Base-by-base conservation (phyloP, 2,329 filamentous ascomycete species). In the Aspergillus spinulosporus region DNA sequence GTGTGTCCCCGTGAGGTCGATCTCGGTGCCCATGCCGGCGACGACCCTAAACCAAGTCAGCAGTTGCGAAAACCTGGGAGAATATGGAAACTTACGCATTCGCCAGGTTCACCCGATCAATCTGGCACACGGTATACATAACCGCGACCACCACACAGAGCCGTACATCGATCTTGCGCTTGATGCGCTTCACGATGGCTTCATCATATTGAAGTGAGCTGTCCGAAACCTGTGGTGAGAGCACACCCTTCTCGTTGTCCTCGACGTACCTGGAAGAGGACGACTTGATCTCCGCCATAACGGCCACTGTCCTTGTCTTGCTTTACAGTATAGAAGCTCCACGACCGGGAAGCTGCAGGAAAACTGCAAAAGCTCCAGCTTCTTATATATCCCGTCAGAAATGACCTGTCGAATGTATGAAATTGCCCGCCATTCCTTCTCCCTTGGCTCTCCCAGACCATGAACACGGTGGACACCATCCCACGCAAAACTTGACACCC, bases 41-140 rank as follows among this genome's bases (percentile, higher is more conserved):
- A 57, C 39, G 4, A 57, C 49, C 0, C 55, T 57, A 36, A 21
- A 21, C 21, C 21, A 21, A 21, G 21, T 21, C 21, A 21, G 21
- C 21, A 21, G 21, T 21, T 21, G 21, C 21, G 21, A 29, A 12
- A 1, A 26, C 5, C 3, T 48, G 42, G n/a, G 11, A 15, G 9
- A 12, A 28, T 12, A 21, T 40, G n/a, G 21, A 21, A 21, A 21
- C 21, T 21, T 50, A 57, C 55, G 55, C 55, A 36, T 57, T 57
- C 0, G 44, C 45, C 31, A 57, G 21, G 11, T 57, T 57, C 2
- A 52, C 52, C 5, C 55, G 49, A 14, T 57, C 55, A 14, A 57
- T 57, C 32, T 53, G 55, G 21, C 55, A 57, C 37, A 57, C 49
- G 5, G 55, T 57, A 21, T 57, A 57, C 55, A 57, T 57, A 11